Percentiles rank a stretch among this genome's conserved stretches.
phyloP scores from a whole-genome alignment of 306 rosid genomes.

The Lablab purpureus region DNA sequence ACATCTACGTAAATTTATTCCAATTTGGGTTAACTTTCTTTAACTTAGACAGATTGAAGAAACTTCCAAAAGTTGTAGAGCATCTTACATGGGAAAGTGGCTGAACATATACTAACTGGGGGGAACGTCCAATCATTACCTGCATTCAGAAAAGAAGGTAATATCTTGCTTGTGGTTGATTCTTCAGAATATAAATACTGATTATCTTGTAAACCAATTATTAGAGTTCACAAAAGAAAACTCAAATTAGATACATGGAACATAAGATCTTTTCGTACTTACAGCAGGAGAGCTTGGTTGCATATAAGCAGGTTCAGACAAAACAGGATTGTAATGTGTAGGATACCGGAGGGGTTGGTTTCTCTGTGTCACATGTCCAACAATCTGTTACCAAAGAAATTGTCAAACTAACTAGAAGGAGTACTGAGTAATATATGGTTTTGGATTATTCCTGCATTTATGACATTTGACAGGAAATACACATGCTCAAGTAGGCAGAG shows the following conservation, averaged over 20 bases:
- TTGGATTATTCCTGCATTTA: neutral
- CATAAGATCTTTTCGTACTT: slow-evolving; percentile 51
- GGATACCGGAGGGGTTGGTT: slow-evolving; percentile 70
- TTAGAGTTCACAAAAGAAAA: slow-evolving; percentile 31
- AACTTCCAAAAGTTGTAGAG: slow-evolving; percentile 28
- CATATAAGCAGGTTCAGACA: slow-evolving; percentile 72
- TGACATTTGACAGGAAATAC: slow-evolving; percentile 38
- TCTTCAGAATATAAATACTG: slow-evolving; percentile 35
- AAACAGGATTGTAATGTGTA: slow-evolving; percentile 67
- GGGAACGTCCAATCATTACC: slow-evolving; percentile 85
- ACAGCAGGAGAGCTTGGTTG: slow-evolving; percentile 79
- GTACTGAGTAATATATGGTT: slow-evolving; percentile 17
- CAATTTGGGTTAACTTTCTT: slow-evolving; percentile 9
- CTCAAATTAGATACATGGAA: slow-evolving; percentile 34
- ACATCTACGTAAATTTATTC: slow-evolving; percentile 16
- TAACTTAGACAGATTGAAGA: slow-evolving; percentile 34
- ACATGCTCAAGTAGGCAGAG: neutral
- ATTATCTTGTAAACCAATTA: slow-evolving; percentile 13
- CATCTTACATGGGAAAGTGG: slow-evolving; percentile 83
- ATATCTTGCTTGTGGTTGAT: slow-evolving; percentile 16
- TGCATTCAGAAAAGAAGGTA: slow-evolving; percentile 51
- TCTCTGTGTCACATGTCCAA: slow-evolving; percentile 77
- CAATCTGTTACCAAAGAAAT: slow-evolving; percentile 59
- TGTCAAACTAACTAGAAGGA: slow-evolving; percentile 27
- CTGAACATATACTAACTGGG: slow-evolving; percentile 83